Evolutionary conservation across 148 eudicot species (phyloP), one percentile per base, ranked within the genome.

Genomic region (Vaccinium darrowii): DNA sequence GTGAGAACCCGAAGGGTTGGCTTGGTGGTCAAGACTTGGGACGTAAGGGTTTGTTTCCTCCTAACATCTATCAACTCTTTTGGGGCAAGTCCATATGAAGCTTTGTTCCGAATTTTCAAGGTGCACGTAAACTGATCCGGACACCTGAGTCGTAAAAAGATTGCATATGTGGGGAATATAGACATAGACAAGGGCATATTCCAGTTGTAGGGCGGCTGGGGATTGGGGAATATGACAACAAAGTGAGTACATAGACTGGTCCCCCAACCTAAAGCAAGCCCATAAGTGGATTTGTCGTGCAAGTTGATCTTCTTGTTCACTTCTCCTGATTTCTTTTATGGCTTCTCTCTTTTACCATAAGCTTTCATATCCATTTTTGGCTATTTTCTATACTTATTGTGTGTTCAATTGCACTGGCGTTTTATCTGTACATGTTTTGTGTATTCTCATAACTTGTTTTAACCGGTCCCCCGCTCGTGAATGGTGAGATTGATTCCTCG

Each of bases 161-260:
- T 13, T 47, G 47, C 78, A 6, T 49, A 69, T n/a, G 53, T 51
- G 53, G 23, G 81, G 54, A 84, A 78, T 39, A 62, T 14, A 9
- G 56, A 51, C 67, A 54, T 11, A 11, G 43, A 5, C 13, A 52
- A 25, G 52, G 50, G 74, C 84, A 85, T 85, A 85, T 85, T 81
- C 84, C 49, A 73, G 53, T 16, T 14, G 21, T 36, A 39, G 5
- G 79, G 15, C 57, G 51, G 52, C 3, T 67, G 25, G 47, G 39
- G 81, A 79, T 1, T 67, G 25, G 47, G 39, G 81, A 79, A 79
- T 67, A 80, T 13, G 16, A 60, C 8, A 43, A 54, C 49, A 14
- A 51, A 53, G 62, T 51, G 19, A 14, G 53, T 25, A 23, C 60
- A 8, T 58, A 30, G 21, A 54, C 50, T 27, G 63, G 82, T 30